Percentiles rank a stretch among this genome's conserved stretches.
Evolutionary conservation across 768 basidiomycete species (phyloP).

Genomic region (Trametes gibbosa): DNA sequence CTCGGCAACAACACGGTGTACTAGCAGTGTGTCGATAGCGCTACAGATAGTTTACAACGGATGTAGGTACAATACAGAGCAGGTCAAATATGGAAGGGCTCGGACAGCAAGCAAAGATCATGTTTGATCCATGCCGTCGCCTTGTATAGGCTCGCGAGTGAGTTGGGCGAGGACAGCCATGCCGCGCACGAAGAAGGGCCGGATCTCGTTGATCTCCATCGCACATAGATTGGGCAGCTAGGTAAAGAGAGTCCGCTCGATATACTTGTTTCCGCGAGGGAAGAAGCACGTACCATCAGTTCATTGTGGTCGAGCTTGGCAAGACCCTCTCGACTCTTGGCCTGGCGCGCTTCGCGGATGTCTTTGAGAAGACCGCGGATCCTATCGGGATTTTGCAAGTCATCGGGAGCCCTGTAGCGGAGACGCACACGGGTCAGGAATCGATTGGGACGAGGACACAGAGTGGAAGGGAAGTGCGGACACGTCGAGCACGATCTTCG

Average conservation of each 20-base stretch:
- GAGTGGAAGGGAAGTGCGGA: slow-evolving; percentile 38
- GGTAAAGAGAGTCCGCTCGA: neutral
- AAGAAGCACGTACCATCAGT: slow-evolving; percentile 55
- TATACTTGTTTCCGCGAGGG: neutral
- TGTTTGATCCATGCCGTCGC: slow-evolving; percentile 7
- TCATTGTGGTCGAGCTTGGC: slow-evolving; percentile 77
- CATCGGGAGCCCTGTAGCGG: slow-evolving; percentile 76
- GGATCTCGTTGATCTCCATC: slow-evolving; percentile 93
- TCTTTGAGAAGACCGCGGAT: slow-evolving; percentile 87
- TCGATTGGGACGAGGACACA: neutral
- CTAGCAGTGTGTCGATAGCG: slow-evolving; percentile 4
- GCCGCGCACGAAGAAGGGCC: slow-evolving; percentile 82
- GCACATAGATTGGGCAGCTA: slow-evolving; percentile 83
- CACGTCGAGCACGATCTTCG: slow-evolving; percentile 93
- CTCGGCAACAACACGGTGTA: neutral
- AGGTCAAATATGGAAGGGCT: neutral
- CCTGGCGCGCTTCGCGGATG: slow-evolving; percentile 92
- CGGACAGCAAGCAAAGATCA: neutral
- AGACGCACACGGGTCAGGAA: neutral
- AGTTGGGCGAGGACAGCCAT: slow-evolving; percentile 74
- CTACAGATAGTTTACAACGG: slow-evolving; percentile 14
- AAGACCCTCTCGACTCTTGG: slow-evolving; percentile 88
- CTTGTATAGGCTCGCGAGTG: slow-evolving; percentile 24
- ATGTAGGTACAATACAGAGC: slow-evolving; percentile 6
- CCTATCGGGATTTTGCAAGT: slow-evolving; percentile 80